Conservation (phyloP, 345 rosid species). For the Aegle marmelos region DNA sequence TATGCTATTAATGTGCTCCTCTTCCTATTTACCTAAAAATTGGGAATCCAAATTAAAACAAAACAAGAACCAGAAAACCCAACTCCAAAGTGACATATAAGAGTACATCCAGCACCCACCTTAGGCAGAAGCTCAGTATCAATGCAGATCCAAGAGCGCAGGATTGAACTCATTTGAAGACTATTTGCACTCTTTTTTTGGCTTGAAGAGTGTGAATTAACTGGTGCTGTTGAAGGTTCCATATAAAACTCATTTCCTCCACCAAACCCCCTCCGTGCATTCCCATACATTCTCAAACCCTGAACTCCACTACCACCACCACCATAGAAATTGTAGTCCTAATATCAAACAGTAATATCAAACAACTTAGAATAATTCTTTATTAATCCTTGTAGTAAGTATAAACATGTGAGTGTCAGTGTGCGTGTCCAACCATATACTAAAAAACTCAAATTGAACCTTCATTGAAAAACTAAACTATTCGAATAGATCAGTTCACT, state of each 20-base stretch:
- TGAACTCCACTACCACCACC: constrained; percentile 49
- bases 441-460: background rate
- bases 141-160: constrained; percentile 90
- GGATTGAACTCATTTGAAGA: constrained; percentile 80
- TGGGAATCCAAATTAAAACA: background rate
- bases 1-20: background rate
- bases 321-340: too few species aligned
- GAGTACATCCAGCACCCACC: constrained; percentile 33
- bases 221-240: constrained; percentile 73
- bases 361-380: background rate
- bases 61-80: background rate
- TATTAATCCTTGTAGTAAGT: background rate
- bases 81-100: background rate
- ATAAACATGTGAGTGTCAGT: background rate
- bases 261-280: constrained; percentile 60
- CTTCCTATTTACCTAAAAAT: background rate
- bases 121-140: constrained; percentile 95
- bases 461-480: background rate
- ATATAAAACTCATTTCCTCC: constrained; percentile 62
- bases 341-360: constrained; percentile 13
- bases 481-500: background rate
- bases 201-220: constrained; percentile 47
- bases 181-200: constrained; percentile 68
- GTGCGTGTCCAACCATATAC: too few species aligned
- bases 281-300: constrained; percentile 52